Base-by-base conservation (phyloP, 1,284 basidiomycete species). In the Cryptococcus sp. region DNA sequence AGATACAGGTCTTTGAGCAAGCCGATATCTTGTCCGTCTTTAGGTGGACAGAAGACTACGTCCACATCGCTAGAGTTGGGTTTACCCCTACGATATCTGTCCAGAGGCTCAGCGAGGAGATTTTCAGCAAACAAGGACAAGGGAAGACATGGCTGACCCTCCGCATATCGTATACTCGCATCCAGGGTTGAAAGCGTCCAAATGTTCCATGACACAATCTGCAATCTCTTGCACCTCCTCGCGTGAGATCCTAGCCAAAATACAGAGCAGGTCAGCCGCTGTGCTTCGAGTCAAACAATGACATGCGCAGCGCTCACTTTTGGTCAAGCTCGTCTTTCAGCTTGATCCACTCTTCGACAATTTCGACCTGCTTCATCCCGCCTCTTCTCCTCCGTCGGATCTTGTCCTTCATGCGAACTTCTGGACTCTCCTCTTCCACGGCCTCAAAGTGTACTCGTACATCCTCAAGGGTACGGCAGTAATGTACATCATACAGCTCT, bases 1-100 rank as follows among this genome's bases (percentile, higher is more conserved):
- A 65, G 60, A 34, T 70, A 69, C 40, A 78, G 54, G 39, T 70
- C 62, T 20, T 57, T 55, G 10, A 78, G 55, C 0, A 75, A 60
- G 2, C 68, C 71, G 19, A 62, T 58, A 55, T 77, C 74, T 41
- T 65, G 59, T 5, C 62, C 70, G n/a, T 64, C 55, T 41, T 66
- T 51, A 10, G 72, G 73, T 5, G 76, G 75, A 43, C 70, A 66
- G 58, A 78, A 74, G 7, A 79, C 70, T 19, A 79, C 60, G 54
- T 79, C 77, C 11, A 79, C 75, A 61, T 79, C 77, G 46, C 65
- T 67, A 3, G 74, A 74, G 45, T 69, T 49, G 6, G 65, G n/a
- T 51, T 79, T 79, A 4, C 77, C 77, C 15, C 77, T 66, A 11
- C 77, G 72, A 55, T 73, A 78, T 10, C 74, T 74, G 41, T 40